These are phyloP conservation scores for Rubia yunnanensis DNA, from an alignment of 257 asterid species.

Conservation along the genomic window DNA sequence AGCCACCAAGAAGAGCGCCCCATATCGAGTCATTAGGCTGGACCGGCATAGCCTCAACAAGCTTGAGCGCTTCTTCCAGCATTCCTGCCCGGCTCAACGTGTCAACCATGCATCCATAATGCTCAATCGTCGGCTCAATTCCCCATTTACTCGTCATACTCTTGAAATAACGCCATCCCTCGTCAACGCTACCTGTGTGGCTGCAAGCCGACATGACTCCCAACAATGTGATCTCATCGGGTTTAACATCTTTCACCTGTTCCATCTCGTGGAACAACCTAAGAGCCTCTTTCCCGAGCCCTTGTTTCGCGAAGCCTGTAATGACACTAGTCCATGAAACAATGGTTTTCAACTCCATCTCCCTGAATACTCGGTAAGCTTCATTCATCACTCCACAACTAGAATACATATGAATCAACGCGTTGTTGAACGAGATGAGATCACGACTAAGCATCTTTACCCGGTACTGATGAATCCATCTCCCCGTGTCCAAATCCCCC, in stretches of 20 bases:
- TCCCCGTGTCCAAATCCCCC: conserved; percentile 56
- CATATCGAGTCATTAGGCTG: conserved; percentile 65
- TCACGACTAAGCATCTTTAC: conserved; percentile 19
- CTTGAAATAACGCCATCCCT: conserved; percentile 46
- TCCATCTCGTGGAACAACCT: conserved; percentile 51
- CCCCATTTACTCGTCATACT: conserved; percentile 49
- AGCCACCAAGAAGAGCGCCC: conserved; percentile 88
- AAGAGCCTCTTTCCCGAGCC: conserved; percentile 55
- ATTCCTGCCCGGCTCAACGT: conserved; percentile 78
- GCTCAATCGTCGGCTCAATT: conserved; percentile 53
- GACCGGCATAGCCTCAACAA: conserved; percentile 68
- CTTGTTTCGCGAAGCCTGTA: conserved; percentile 68
- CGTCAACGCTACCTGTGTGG: conserved; percentile 58
- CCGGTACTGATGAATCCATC: conserved; percentile 49
- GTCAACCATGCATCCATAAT: conserved; percentile 85
- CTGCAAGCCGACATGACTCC: conserved; percentile 76
- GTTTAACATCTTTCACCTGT: conserved; percentile 25
- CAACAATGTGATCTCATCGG: conserved; percentile 57
- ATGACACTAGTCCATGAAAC: conserved; percentile 81
- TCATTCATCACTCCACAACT: conserved; percentile 65
- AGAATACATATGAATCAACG: conserved; percentile 77
- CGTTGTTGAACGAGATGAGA: conserved; percentile 40
- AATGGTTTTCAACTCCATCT: conserved; percentile 36
- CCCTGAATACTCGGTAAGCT: conserved; percentile 42
- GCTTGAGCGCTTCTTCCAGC: conserved; percentile 45